phyloP scores from a whole-genome alignment of 2,329 filamentous ascomycete genomes.

The Didymella exigua region DNA sequence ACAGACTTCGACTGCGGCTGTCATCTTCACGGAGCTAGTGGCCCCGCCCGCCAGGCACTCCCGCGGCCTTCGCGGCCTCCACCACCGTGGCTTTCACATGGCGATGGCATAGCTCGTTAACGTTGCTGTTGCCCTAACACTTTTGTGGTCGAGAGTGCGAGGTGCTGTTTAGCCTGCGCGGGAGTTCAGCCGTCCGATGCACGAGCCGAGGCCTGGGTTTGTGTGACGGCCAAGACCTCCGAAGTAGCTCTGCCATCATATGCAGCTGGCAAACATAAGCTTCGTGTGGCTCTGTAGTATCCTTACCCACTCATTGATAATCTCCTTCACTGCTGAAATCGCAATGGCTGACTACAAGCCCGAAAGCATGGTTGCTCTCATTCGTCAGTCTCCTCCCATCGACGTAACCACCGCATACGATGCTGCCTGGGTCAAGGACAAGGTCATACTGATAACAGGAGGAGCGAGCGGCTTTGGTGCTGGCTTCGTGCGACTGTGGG shows the following conservation, averaged over 20 bases:
- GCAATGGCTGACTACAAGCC: constrained; percentile 33
- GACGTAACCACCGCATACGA: constrained; percentile 45
- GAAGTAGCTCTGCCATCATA: background rate
- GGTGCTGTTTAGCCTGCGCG: constrained; percentile 1
- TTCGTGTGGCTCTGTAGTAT: background rate
- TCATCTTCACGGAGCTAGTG: constrained; percentile 8
- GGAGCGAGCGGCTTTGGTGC: constrained; percentile 50
- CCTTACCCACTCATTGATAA: background rate
- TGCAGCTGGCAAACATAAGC: background rate
- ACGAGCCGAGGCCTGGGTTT: constrained; percentile 8
- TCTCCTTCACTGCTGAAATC: background rate
- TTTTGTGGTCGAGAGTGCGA: constrained; percentile 10
- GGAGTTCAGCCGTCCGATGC: background rate
- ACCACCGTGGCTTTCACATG: background rate
- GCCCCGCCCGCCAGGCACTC: constrained; percentile 11
- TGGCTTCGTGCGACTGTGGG: constrained; percentile 48
- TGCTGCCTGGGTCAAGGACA: constrained; percentile 45
- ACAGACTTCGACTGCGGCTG: constrained; percentile 10
- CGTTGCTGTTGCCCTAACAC: background rate
- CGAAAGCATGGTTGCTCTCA: constrained; percentile 27
- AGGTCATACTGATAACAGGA: constrained; percentile 48
- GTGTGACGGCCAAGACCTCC: constrained; percentile 3
- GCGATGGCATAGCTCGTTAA: background rate
- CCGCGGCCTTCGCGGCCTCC: constrained; percentile 3
- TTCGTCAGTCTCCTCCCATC: constrained; percentile 48